A percentile compares a stretch with the other conserved stretches of the same genome.
phyloP scores from a whole-genome alignment of 2,329 filamentous ascomycete species.

The Monilinia aucupariae region DNA sequence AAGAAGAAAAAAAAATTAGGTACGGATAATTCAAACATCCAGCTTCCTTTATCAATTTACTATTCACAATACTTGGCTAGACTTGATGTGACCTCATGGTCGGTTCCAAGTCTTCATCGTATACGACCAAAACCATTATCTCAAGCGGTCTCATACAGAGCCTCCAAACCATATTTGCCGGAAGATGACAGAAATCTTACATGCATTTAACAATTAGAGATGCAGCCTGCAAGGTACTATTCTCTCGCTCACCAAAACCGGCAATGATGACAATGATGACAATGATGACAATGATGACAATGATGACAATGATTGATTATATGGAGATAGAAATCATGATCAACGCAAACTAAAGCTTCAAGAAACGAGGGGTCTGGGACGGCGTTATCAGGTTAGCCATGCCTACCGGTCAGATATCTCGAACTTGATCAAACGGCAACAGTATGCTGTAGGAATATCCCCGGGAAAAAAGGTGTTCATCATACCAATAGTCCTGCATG shows the following conservation, averaged over 20 bases:
- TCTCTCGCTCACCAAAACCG: not conserved
- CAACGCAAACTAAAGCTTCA: not conserved
- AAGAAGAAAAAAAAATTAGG: not conserved
- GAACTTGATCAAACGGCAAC: not conserved
- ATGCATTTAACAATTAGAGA: slow-evolving; percentile 2
- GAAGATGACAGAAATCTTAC: slow-evolving; percentile 9
- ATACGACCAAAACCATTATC: not conserved
- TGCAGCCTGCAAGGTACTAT: not conserved
- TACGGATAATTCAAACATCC: not conserved
- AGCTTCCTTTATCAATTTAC: not conserved
- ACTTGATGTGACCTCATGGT: not conserved
- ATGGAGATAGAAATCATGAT: not conserved
- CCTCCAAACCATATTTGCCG: slow-evolving; percentile 1
- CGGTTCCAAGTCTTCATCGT: not conserved
- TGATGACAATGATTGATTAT: too few species aligned
- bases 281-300: too few species aligned
- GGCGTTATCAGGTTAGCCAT: not conserved
- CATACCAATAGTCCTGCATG: not conserved
- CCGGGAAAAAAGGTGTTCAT: too few species aligned
- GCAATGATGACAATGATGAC: too few species aligned
- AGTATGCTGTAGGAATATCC: not conserved
- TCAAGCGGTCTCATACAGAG: not conserved
- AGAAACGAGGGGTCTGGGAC: not conserved
- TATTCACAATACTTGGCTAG: not conserved
- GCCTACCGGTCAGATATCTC: not conserved